Evolutionary conservation across 345 rosid genomes (phyloP).

Genomic region (Eucalyptus pauciflora): DNA sequence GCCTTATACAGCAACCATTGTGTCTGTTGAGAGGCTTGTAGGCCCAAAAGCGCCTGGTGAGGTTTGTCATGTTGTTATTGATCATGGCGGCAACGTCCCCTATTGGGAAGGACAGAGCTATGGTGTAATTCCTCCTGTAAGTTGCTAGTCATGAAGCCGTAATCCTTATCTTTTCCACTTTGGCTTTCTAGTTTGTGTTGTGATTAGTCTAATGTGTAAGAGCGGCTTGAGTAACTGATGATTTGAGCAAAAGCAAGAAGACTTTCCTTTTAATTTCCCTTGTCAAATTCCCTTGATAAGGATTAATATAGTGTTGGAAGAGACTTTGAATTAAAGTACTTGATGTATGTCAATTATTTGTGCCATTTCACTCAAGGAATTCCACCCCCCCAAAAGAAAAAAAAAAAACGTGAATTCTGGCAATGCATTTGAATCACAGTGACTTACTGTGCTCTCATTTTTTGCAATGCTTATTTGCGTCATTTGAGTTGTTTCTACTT

Average conservation of each 20-base stretch:
- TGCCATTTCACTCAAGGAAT: neutral
- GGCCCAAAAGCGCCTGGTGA: conserved; percentile 95
- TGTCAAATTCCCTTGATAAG: neutral
- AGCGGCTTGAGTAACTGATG: neutral
- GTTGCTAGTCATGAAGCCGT: conserved; percentile 1
- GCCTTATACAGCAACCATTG: conserved; percentile 87
- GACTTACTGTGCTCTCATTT: neutral
- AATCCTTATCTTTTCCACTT: neutral
- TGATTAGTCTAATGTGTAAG: neutral
- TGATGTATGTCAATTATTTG: neutral
- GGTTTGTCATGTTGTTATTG: conserved; percentile 94
- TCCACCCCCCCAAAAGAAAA: too few species aligned
- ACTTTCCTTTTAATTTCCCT: neutral
- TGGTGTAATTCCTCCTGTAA: conserved; percentile 97
- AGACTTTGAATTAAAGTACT: neutral
- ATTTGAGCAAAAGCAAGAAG: neutral
- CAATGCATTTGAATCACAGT: neutral
- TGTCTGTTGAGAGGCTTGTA: conserved; percentile 87
- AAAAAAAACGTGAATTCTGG: neutral
- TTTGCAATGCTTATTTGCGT: neutral
- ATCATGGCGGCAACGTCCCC: conserved; percentile 90
- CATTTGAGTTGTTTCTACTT: neutral
- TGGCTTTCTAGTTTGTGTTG: neutral
- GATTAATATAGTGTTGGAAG: neutral
- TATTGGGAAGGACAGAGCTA: conserved; percentile 99